Conservation (phyloP, 305 asterid species). For the Fraxinus ornus region DNA sequence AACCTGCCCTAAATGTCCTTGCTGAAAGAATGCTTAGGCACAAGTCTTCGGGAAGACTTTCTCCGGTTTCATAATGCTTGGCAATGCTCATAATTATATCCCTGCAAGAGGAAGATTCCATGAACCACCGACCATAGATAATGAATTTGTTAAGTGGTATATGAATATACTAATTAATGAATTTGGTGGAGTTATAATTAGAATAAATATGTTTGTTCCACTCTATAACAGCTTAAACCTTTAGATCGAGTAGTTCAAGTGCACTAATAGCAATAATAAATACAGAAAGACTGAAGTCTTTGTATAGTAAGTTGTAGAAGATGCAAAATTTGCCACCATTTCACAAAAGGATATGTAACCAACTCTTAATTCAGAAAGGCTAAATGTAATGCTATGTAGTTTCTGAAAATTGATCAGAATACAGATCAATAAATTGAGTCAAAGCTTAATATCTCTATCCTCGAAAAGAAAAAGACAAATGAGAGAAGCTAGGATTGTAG, state of each 20-base stretch:
- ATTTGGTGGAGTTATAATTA: background rate
- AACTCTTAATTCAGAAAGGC: background rate
- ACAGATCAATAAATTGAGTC: background rate
- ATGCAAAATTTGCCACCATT: background rate
- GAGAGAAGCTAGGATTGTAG: background rate
- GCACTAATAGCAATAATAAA: background rate
- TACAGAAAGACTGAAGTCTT: background rate
- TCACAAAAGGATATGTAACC: background rate
- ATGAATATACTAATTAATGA: background rate
- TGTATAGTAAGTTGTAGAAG: background rate
- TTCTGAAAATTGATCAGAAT: background rate
- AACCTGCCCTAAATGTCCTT: slow-evolving; percentile 76
- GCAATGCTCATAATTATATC: slow-evolving; percentile 66
- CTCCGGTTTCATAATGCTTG: slow-evolving; percentile 71
- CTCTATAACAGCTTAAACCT: background rate
- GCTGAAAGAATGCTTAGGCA: slow-evolving; percentile 67
- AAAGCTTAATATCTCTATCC: background rate
- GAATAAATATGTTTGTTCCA: background rate
- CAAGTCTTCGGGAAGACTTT: slow-evolving; percentile 61
- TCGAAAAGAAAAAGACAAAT: background rate
- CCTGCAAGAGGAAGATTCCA: slow-evolving; percentile 39
- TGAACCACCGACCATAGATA: background rate
- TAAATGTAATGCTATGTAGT: background rate
- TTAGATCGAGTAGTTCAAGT: background rate
- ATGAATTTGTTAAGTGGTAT: background rate